Evolutionary conservation across 148 eudicot genomes (phyloP).

Genomic region (Rhododendron ovatum): DNA sequence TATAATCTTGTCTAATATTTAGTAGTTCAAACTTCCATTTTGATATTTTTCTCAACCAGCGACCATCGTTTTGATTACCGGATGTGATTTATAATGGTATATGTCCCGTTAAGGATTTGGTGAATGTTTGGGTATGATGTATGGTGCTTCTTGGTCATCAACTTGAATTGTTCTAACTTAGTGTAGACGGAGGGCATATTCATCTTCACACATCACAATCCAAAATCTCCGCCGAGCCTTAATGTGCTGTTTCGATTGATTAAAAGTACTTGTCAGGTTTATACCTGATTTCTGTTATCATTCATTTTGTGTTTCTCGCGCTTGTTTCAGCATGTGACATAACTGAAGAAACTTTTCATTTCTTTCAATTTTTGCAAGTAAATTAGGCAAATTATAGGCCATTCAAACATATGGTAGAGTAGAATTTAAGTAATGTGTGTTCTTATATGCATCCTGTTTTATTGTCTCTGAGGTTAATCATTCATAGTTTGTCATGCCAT

Average conservation of each 20-base stretch:
- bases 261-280: slow-evolving; percentile 39
- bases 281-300: background rate
- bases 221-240: slow-evolving; percentile 31
- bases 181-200: slow-evolving; percentile 57
- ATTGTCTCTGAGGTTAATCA: too few relatives aligned
- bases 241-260: slow-evolving; percentile 51
- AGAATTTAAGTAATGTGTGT: background rate
- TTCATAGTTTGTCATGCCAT: background rate
- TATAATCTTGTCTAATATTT: too few relatives aligned
- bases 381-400: background rate
- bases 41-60: background rate
- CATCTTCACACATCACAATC: slow-evolving; percentile 61
- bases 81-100: background rate
- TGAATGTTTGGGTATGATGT: background rate
- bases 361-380: too few relatives aligned
- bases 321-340: background rate
- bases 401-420: background rate
- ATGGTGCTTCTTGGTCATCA: background rate
- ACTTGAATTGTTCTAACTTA: background rate
- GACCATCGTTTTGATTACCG: background rate
- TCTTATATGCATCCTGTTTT: background rate
- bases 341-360: background rate
- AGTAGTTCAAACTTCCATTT: too few relatives aligned
- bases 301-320: background rate
- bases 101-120: background rate